phyloP scores from a whole-genome alignment of 371 early-diverging fungal genomes.

The Mortierella sp. region DNA sequence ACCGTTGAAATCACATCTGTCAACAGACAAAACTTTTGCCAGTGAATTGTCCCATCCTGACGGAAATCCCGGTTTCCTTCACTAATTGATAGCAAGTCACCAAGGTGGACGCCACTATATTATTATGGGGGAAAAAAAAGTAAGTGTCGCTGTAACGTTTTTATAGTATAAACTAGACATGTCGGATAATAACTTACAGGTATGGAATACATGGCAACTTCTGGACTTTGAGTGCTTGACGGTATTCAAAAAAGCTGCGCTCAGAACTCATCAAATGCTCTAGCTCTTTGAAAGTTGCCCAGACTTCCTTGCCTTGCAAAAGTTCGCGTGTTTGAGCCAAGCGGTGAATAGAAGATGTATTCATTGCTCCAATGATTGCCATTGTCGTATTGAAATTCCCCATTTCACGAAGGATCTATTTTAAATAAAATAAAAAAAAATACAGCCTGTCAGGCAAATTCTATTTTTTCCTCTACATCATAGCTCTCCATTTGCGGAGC shows the following conservation, averaged over 20 bases:
- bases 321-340: constrained; percentile 70
- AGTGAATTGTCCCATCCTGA: constrained; percentile 69
- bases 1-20: constrained; percentile 67
- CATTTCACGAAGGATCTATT: constrained; percentile 64
- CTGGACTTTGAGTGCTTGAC: constrained; percentile 67
- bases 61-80: constrained; percentile 74
- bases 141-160: too few species aligned
- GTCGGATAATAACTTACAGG: too few species aligned
- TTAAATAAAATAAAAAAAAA: too few species aligned
- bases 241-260: constrained; percentile 72
- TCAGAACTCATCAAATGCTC: constrained; percentile 78
- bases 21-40: constrained; percentile 74
- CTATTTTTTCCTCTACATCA: too few species aligned
- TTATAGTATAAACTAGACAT: too few species aligned
- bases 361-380: constrained; percentile 82
- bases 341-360: constrained; percentile 72
- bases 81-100: constrained; percentile 67
- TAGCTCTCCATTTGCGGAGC: too few species aligned
- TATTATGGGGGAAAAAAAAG: background rate
- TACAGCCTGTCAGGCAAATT: background rate
- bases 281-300: constrained; percentile 68
- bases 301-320: constrained; percentile 63
- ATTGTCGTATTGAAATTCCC: constrained; percentile 81
- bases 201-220: constrained; percentile 43
- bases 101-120: constrained; percentile 68